phyloP scores from a whole-genome alignment of 208 protist species.

The Naegleria lovaniensis region DNA sequence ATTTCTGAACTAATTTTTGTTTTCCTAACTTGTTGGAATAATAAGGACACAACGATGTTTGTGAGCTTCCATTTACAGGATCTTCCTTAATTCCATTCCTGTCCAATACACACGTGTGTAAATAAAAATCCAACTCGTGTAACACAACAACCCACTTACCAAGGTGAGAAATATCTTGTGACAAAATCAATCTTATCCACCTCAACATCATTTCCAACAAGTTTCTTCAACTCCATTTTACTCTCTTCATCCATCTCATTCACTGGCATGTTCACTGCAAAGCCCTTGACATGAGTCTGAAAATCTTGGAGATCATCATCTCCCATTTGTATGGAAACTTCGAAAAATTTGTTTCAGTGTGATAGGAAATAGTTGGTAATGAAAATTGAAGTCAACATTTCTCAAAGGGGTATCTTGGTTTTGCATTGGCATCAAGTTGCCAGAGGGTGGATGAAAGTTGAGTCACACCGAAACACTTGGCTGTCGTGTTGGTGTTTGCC shows the following conservation, averaged over 20 bases:
- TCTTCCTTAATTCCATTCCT: constrained; percentile 32
- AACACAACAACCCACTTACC: not conserved
- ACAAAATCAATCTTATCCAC: constrained; percentile 23
- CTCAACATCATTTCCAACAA: not conserved
- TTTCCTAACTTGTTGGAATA: not conserved
- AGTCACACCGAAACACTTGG: no score
- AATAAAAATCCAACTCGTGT: no score
- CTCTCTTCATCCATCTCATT: not conserved
- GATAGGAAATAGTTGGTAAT: no score
- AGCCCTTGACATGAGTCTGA: not conserved
- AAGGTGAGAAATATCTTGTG: constrained; percentile 28
- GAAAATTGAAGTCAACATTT: no score
- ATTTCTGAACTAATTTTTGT: not conserved
- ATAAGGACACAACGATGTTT: constrained; percentile 15
- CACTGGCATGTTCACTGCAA: not conserved
- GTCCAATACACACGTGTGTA: no score
- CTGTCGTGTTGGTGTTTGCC: no score
- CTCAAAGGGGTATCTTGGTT: no score
- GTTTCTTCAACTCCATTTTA: not conserved
- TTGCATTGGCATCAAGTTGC: no score
- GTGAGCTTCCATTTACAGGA: constrained; percentile 28
- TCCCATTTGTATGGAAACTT: no score
- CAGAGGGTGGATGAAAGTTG: no score
- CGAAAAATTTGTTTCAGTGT: no score
- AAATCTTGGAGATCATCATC: no score